These are phyloP conservation scores for Leptographium lundbergii DNA, from an alignment of 2,329 filamentous ascomycete genomes.

Conservation along the genomic window DNA sequence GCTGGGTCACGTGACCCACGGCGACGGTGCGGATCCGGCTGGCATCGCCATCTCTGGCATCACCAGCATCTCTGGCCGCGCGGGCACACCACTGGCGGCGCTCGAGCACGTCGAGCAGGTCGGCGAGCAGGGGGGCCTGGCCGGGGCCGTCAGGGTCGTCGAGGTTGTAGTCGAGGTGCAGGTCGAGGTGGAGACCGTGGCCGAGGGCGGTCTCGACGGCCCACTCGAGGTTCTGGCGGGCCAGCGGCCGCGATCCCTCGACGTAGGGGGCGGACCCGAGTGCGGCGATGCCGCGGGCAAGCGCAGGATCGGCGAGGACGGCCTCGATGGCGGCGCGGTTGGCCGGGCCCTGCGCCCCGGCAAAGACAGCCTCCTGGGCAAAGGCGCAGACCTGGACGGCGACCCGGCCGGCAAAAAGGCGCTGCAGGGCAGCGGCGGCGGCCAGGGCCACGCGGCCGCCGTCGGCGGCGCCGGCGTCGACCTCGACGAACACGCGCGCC, in stretches of 20 bases:
- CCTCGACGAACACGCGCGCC: conserved; percentile 59
- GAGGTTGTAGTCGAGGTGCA: conserved; percentile 61
- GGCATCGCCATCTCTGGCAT: not conserved
- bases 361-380: conserved; percentile 55
- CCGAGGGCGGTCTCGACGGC: conserved; percentile 41
- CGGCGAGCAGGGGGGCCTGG: conserved; percentile 34
- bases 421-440: conserved; percentile 43
- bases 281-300: conserved; percentile 35
- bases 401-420: conserved; percentile 37
- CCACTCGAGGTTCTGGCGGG: conserved; percentile 49
- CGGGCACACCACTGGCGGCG: conserved; percentile 33
- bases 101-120: conserved; percentile 38
- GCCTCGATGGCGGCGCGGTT: conserved; percentile 35
- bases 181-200: conserved; percentile 46
- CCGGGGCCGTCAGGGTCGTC: conserved; percentile 21
- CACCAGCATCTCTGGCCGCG: conserved; percentile 14
- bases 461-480: conserved; percentile 44
- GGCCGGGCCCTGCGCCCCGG: conserved; percentile 24
- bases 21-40: conserved; percentile 32
- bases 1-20: conserved; percentile 56
- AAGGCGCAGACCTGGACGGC: conserved; percentile 57
- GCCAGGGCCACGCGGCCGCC: conserved; percentile 23
- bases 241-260: conserved; percentile 35
- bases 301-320: conserved; percentile 14
- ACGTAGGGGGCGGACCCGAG: conserved; percentile 61